phyloP scores from a whole-genome alignment of 768 basidiomycete species.

The Cubamyces sp. region DNA sequence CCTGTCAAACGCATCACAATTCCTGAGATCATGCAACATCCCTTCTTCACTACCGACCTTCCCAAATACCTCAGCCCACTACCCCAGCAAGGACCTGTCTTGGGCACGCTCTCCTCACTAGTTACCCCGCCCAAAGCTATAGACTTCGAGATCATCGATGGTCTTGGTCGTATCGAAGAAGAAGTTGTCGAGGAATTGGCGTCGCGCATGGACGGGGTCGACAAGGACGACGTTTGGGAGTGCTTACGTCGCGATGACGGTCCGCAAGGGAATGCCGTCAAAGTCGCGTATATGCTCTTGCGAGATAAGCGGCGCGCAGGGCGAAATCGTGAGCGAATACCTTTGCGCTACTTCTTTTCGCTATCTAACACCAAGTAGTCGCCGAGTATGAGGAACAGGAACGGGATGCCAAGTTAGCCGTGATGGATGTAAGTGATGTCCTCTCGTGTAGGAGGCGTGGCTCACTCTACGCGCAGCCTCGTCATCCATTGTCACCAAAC shows the following conservation, averaged over 20 bases:
- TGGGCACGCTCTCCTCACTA: conserved; percentile 73
- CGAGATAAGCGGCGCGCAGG: conserved; percentile 86
- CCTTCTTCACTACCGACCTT: conserved; percentile 88
- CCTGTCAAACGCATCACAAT: conserved; percentile 95
- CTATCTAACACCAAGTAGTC: conserved; percentile 46
- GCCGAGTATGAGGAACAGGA: conserved; percentile 85
- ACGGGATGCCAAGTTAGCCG: conserved; percentile 76
- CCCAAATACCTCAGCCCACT: conserved; percentile 86
- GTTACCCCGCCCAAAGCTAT: conserved; percentile 67
- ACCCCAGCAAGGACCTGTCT: conserved; percentile 78
- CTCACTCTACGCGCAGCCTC: conserved; percentile 50
- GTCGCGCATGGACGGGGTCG: conserved; percentile 69
- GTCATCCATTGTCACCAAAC: conserved; percentile 67
- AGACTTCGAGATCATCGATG: conserved; percentile 88
- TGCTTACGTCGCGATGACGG: conserved; percentile 84
- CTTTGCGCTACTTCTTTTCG: conserved; percentile 4
- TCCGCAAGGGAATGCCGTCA: conserved; percentile 87
- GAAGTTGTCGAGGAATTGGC: conserved; percentile 86
- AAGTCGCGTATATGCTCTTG: conserved; percentile 94
- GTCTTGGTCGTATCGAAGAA: conserved; percentile 90
- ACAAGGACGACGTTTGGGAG: conserved; percentile 86
- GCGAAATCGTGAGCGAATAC: conserved; percentile 70
- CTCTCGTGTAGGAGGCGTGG: conserved; percentile 5
- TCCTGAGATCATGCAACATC: conserved; percentile 86
- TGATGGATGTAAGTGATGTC: conserved; percentile 68